Evolutionary conservation across 192 early-diverging fungal genomes (phyloP).

Genomic region (Umbelopsis sp.): DNA sequence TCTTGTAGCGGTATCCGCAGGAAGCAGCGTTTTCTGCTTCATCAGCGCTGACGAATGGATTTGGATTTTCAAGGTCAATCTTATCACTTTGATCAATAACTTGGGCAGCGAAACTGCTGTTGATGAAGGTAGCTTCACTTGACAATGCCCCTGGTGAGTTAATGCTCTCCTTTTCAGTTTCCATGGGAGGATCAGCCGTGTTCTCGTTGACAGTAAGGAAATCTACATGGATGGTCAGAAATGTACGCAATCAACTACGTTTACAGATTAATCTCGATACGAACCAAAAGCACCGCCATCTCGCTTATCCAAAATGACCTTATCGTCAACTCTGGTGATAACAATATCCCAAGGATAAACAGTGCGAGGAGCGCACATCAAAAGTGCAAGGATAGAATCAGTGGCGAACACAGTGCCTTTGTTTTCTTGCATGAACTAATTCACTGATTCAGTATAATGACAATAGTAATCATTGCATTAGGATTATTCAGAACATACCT

Average conservation of each 20-base stretch:
- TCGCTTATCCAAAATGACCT: constrained; percentile 92
- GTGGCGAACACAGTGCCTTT: constrained; percentile 82
- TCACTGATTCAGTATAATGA: constrained; percentile 31
- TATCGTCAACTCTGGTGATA: constrained; percentile 79
- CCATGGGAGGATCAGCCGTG: constrained; percentile 86
- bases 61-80: constrained; percentile 63
- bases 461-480: neutral
- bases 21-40: constrained; percentile 56
- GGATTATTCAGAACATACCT: constrained; percentile 27
- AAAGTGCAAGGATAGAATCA: constrained; percentile 82
- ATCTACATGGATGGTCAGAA: constrained; percentile 51
- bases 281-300: constrained; percentile 71
- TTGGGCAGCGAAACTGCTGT: constrained; percentile 84
- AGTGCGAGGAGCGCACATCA: constrained; percentile 91
- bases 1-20: constrained; percentile 86
- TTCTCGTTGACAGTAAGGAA: constrained; percentile 96
- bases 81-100: constrained; percentile 57
- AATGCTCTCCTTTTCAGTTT: constrained; percentile 88
- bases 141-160: constrained; percentile 88
- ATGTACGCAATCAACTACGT: neutral
- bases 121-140: constrained; percentile 84
- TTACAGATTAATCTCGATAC: neutral
- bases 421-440: constrained; percentile 38
- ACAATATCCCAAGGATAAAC: constrained; percentile 97
- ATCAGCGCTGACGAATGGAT: constrained; percentile 70